A percentile compares a stretch with the other conserved stretches of the same genome.
Evolutionary conservation across 495 filamentous ascomycete genomes (phyloP).

Genomic region (Geopyxis carbonaria): DNA sequence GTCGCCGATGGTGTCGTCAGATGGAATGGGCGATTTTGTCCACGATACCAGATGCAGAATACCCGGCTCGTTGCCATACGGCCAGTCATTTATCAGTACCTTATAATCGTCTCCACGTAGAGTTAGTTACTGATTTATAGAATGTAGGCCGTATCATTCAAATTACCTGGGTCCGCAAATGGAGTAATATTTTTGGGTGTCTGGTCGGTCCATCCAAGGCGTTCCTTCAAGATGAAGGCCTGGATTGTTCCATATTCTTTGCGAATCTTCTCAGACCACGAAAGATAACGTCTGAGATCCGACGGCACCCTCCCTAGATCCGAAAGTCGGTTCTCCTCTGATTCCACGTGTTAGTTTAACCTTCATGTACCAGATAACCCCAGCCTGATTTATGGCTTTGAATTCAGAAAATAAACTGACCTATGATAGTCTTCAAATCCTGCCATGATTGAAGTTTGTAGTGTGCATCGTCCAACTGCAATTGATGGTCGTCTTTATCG

Average conservation of each 20-base stretch:
- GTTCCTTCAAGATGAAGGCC: slow-evolving; percentile 54
- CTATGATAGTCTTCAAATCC: slow-evolving; percentile 46
- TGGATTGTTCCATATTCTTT: slow-evolving; percentile 57
- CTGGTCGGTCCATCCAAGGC: slow-evolving; percentile 50
- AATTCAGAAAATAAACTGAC: slow-evolving; percentile 29
- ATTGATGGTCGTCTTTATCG: slow-evolving; percentile 44
- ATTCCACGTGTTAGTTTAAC: not conserved
- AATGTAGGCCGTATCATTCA: not conserved
- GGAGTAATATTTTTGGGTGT: slow-evolving; percentile 12
- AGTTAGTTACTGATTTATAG: not conserved
- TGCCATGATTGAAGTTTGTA: slow-evolving; percentile 53
- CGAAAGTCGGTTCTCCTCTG: slow-evolving; percentile 47
- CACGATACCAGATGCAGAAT: slow-evolving; percentile 60
- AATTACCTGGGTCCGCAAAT: slow-evolving; percentile 17
- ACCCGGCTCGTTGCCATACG: slow-evolving; percentile 55
- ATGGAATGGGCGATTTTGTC: slow-evolving; percentile 42
- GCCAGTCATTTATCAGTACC: slow-evolving; percentile 80
- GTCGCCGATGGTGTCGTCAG: slow-evolving; percentile 39
- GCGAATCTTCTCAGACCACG: slow-evolving; percentile 56
- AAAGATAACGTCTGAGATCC: slow-evolving; percentile 65
- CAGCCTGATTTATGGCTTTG: not conserved
- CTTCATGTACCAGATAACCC: too few relatives aligned
- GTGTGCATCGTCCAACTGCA: slow-evolving; percentile 53
- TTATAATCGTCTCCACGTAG: slow-evolving; percentile 27
- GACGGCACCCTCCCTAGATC: slow-evolving; percentile 67